These are phyloP conservation scores for Thelephora terrestris DNA, from an alignment of 1,284 basidiomycete species.

Conservation along the genomic window DNA sequence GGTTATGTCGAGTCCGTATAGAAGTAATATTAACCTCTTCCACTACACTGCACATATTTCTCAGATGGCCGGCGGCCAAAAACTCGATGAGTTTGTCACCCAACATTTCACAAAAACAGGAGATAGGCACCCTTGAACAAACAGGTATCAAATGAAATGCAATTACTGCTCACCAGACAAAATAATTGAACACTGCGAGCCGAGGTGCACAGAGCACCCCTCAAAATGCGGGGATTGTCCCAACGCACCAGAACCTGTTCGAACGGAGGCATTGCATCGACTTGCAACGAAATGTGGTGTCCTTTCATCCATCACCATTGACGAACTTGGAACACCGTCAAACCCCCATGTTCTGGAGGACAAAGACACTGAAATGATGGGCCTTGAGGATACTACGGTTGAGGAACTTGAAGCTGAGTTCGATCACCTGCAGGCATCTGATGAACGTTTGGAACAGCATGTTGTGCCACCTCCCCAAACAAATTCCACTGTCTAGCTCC, in stretches of 20 bases:
- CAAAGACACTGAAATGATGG: background rate
- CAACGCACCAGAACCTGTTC: constrained; percentile 8
- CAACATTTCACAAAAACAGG: no score
- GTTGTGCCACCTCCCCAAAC: background rate
- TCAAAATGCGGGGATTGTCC: constrained; percentile 8
- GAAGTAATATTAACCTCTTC: no score
- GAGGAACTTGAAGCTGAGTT: constrained; percentile 3
- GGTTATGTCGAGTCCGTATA: constrained; percentile 6
- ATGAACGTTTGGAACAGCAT: no score
- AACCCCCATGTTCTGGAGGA: background rate
- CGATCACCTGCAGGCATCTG: background rate
- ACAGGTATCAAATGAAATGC: no score
- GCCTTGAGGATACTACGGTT: background rate
- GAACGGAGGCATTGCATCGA: constrained; percentile 6
- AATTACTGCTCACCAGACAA: background rate
- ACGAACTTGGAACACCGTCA: no score
- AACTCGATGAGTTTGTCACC: no score
- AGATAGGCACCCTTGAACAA: no score
- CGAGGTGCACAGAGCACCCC: constrained; percentile 14
- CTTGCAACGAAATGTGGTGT: background rate
- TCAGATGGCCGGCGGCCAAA: no score
- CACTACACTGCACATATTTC: no score
- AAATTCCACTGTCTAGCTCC: background rate
- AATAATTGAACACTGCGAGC: constrained; percentile 5
- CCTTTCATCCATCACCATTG: no score